Evolutionary conservation across 441 rosid genomes (phyloP), one percentile per base, ranked within the genome.

Genomic region (Iberis amara): DNA sequence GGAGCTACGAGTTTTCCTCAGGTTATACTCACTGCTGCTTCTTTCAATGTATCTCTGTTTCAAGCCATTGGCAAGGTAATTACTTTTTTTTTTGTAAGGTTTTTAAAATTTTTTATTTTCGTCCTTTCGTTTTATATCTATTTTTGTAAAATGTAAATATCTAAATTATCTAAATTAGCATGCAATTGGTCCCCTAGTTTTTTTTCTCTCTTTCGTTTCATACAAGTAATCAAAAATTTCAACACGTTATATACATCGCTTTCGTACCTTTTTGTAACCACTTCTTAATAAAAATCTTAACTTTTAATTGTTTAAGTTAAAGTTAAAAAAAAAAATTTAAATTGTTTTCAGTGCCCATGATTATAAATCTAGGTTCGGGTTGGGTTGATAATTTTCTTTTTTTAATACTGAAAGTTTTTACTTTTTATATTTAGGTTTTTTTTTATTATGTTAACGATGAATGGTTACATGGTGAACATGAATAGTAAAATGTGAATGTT

Each of bases 1-100:
- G 96, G 87, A 0, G 98, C 98, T 4, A 92, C 98, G 0, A 92
- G 96, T 52, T 92, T 92, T 48, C 98, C 98, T 54, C 91, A 82
- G 63, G 96, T 88, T 64, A 92, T 92, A 58, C 75, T 81, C 47
- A 86, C 96, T 0, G 96, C 88, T 1, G 98, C 97, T 24, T 80
- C 98, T 11, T 92, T 92, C 73, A 92, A 92, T 43, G 55, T 76
- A 31, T 72, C 89, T 52, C 77, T 89, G 45, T 92, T 86, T 48
- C 60, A 80, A 66, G 72, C 88, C 79, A 92, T 89, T 53, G 98
- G 97, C 70, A 82, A 74, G 98, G 98, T 83, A 74, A 47, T 6
- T 3, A 11, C 40, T 10, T 32, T 1, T 2, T 8, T 9, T 48
- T 3, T 8, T 35, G 30, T 38, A 6, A 27, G 30, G 3, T 27